These are phyloP conservation scores for Ascosphaera acerosa DNA, from an alignment of 2,329 filamentous ascomycete species.

Conservation along the genomic window DNA sequence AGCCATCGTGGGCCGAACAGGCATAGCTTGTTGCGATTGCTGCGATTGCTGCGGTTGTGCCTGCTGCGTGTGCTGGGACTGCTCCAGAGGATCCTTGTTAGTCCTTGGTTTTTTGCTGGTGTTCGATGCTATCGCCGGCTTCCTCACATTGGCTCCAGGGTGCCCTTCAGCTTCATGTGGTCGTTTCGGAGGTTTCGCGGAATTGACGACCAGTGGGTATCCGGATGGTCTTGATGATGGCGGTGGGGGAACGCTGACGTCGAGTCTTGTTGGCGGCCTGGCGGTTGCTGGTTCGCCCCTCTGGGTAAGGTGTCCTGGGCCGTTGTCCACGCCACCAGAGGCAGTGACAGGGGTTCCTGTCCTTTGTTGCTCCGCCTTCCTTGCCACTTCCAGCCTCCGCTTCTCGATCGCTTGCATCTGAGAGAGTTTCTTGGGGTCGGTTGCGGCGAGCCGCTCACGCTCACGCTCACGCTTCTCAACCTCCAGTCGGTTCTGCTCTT, in stretches of 20 bases:
- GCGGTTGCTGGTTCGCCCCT: slow-evolving; percentile 10
- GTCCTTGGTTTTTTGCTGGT: slow-evolving; percentile 61
- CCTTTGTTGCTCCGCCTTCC: slow-evolving; percentile 21
- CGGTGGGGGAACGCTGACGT: slow-evolving; percentile 28
- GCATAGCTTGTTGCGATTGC: slow-evolving; percentile 6
- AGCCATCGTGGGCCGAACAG: slow-evolving; percentile 44
- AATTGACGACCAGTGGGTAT: slow-evolving; percentile 18
- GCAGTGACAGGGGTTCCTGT: slow-evolving; percentile 5
- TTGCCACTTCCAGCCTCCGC: slow-evolving; percentile 22
- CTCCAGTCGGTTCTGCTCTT: slow-evolving; percentile 34
- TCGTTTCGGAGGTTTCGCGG: slow-evolving; percentile 51
- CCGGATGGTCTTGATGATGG: slow-evolving; percentile 21
- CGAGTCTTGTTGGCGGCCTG: slow-evolving; percentile 25
- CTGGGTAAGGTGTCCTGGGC: neutral
- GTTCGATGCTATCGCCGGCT: slow-evolving; percentile 25
- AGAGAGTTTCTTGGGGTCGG: slow-evolving; percentile 40
- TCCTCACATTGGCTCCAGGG: slow-evolving; percentile 16
- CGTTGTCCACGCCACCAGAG: too few relatives aligned
- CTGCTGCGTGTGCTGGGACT: slow-evolving; percentile 8
- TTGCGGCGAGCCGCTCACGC: slow-evolving; percentile 21
- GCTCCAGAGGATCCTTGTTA: slow-evolving; percentile 36
- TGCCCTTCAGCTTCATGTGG: slow-evolving; percentile 37
- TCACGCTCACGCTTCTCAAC: slow-evolving; percentile 23
- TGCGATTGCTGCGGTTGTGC: neutral
- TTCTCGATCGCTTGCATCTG: slow-evolving; percentile 35